Conservation (phyloP, 2,329 filamentous ascomycete genomes). For the Penicillium brasilianum region DNA sequence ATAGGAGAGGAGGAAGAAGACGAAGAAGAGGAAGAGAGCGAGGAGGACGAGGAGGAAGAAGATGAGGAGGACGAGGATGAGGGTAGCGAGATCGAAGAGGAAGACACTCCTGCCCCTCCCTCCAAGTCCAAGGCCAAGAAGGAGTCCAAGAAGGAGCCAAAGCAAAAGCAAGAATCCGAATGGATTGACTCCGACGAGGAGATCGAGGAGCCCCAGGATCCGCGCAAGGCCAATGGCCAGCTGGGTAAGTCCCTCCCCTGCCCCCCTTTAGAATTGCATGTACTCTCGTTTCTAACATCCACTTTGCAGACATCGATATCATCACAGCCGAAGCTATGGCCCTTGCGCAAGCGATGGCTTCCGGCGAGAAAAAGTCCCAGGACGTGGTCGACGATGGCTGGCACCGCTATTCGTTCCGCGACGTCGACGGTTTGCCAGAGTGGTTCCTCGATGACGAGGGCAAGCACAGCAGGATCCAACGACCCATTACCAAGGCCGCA, state of each 20-base stretch:
- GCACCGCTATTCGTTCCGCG: conserved; percentile 90
- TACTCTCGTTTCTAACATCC: conserved; percentile 26
- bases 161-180: conserved; percentile 31
- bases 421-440: conserved; percentile 88
- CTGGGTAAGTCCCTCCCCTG: conserved; percentile 48
- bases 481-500: conserved; percentile 89
- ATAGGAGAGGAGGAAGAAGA: conserved; percentile 71
- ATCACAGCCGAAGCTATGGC: conserved; percentile 99
- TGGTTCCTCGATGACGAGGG: conserved; percentile 97
- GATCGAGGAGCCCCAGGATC: conserved; percentile 41
- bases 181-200: conserved; percentile 46
- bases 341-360: conserved; percentile 87
- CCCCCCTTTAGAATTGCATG: conserved; percentile 26
- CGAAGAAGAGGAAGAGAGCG: conserved; percentile 47
- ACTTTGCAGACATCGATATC: conserved; percentile 80
- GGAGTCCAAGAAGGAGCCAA: conserved; percentile 6
- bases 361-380: conserved; percentile 76
- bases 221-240: conserved; percentile 48
- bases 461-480: conserved; percentile 79
- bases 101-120: conserved; percentile 13
- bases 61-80: conserved; percentile 39
- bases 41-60: conserved; percentile 44
- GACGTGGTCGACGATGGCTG: conserved; percentile 90
- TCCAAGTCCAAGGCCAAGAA: conserved; percentile 33
- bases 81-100: conserved; percentile 24